A percentile compares a stretch with the other conserved stretches of the same genome.
Conservation (phyloP, 192 early-diverging fungal genomes). For the Dissophora ornata region DNA sequence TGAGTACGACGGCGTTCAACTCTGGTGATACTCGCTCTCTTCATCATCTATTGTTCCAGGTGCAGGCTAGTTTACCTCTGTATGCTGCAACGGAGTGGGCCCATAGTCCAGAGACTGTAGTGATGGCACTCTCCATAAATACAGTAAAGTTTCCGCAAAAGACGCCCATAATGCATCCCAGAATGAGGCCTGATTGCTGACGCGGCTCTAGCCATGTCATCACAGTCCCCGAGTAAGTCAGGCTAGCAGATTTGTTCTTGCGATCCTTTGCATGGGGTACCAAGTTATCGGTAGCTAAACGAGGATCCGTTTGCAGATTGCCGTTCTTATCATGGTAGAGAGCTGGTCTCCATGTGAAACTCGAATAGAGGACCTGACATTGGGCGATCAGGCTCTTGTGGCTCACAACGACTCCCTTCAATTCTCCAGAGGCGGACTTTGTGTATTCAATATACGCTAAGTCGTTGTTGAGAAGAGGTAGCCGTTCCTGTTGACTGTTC, state of each 20-base stretch:
- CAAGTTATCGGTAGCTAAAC: constrained; percentile 11
- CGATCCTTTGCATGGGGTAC: constrained; percentile 8
- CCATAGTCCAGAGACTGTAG: constrained; percentile 74
- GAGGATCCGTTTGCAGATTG: constrained; percentile 30
- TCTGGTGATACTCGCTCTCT: too few relatives aligned
- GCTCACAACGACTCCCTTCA: constrained; percentile 81
- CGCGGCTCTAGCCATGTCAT: constrained; percentile 77
- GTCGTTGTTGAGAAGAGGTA: constrained; percentile 58
- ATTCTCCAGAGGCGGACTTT: constrained; percentile 78
- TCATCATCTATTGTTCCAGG: too few relatives aligned
- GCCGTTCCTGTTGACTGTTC: constrained; percentile 58
- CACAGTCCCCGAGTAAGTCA: constrained; percentile 58
- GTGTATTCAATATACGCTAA: constrained; percentile 86
- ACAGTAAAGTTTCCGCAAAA: constrained; percentile 74
- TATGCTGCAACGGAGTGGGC: constrained; percentile 73
- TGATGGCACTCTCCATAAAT: constrained; percentile 65
- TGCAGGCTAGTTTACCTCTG: too few relatives aligned
- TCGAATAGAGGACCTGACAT: constrained; percentile 51
- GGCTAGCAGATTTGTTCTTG: not conserved
- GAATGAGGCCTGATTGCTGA: constrained; percentile 78
- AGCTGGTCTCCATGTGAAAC: constrained; percentile 33
- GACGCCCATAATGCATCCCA: constrained; percentile 70
- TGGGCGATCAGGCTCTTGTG: constrained; percentile 78
- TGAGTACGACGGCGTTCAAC: not conserved
- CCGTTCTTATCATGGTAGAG: constrained; percentile 35